These are phyloP conservation scores for Lepidium campestre DNA, from an alignment of 441 rosid species.

Conservation along the genomic window DNA sequence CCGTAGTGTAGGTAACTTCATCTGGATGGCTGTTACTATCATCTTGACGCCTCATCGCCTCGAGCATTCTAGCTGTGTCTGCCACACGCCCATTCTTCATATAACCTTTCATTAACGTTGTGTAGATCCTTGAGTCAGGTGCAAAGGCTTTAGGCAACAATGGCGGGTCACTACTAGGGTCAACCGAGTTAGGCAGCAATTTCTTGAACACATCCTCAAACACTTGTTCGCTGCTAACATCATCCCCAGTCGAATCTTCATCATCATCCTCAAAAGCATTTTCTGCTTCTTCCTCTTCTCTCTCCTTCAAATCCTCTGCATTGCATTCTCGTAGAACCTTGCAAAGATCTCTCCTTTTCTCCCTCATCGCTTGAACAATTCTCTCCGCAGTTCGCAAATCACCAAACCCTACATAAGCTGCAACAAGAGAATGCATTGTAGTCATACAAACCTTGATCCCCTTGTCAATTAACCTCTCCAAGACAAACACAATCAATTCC, in stretches of 20 bases:
- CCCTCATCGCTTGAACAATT: conserved; percentile 87
- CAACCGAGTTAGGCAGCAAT: conserved; percentile 59
- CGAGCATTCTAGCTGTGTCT: conserved; percentile 72
- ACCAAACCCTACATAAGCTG: conserved; percentile 89
- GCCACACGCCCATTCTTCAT: conserved; percentile 74
- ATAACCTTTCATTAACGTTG: conserved; percentile 93
- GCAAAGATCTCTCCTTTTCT: conserved; percentile 80
- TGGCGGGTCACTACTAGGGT: conserved; percentile 45
- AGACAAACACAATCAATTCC: conserved; percentile 66
- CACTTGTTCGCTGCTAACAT: conserved; percentile 1
- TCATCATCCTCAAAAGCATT: conserved; percentile 23
- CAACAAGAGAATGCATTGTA: conserved; percentile 79
- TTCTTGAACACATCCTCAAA: conserved; percentile 43
- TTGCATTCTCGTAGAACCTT: conserved; percentile 58
- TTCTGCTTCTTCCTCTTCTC: conserved; percentile 27
- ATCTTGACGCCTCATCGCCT: conserved; percentile 80
- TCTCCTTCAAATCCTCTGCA: conserved; percentile 35
- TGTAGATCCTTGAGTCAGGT: conserved; percentile 78
- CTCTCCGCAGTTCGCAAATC: conserved; percentile 70
- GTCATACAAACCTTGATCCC: conserved; percentile 62
- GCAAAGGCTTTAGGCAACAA: conserved; percentile 56
- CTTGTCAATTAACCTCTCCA: conserved; percentile 63
- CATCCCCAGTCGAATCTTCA: conserved; percentile 13
- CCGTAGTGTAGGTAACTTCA: conserved; percentile 84
- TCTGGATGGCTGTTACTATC: conserved; percentile 72